Evolutionary conservation across 768 basidiomycete species (phyloP).

Genomic region (Botryobasidium botryosum): DNA sequence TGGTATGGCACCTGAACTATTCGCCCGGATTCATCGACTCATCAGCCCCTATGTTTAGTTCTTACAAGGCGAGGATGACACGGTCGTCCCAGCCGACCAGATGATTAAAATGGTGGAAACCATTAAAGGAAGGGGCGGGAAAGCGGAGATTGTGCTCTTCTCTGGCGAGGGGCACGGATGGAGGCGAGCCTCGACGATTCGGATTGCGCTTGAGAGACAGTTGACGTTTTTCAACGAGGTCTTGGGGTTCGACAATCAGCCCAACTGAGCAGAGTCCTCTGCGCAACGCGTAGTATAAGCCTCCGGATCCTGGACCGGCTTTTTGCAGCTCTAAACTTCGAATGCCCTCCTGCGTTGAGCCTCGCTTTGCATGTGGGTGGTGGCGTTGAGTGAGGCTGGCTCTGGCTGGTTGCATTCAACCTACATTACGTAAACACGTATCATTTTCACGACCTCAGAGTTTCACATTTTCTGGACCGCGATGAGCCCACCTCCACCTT

Average conservation of each 20-base stretch:
- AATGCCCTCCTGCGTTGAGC: too few species aligned
- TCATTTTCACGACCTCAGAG: too few species aligned
- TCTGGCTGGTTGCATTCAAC: too few species aligned
- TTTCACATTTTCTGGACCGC: too few species aligned
- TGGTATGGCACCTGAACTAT: conserved; percentile 30
- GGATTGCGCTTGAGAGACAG: conserved; percentile 35
- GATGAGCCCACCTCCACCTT: too few species aligned
- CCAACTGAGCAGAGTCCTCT: too few species aligned
- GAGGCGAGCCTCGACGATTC: conserved; percentile 37
- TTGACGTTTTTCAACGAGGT: conserved; percentile 37
- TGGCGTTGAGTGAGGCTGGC: too few species aligned
- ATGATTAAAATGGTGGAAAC: conserved; percentile 38
- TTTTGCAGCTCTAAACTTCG: too few species aligned
- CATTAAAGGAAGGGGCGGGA: conserved; percentile 32
- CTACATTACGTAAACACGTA: too few species aligned
- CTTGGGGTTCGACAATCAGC: conserved; percentile 16
- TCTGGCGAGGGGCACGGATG: conserved; percentile 53
- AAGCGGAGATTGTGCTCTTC: conserved; percentile 42
- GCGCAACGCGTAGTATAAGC: too few species aligned
- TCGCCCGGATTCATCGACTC: neutral
- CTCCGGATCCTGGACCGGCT: too few species aligned
- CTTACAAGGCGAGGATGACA: conserved; percentile 47
- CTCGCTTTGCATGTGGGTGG: too few species aligned
- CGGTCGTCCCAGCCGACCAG: conserved; percentile 51
- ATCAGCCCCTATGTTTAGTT: conserved; percentile 26